Base-by-base conservation (phyloP, 306 rosid genomes). In the Citrullus colocynthis region DNA sequence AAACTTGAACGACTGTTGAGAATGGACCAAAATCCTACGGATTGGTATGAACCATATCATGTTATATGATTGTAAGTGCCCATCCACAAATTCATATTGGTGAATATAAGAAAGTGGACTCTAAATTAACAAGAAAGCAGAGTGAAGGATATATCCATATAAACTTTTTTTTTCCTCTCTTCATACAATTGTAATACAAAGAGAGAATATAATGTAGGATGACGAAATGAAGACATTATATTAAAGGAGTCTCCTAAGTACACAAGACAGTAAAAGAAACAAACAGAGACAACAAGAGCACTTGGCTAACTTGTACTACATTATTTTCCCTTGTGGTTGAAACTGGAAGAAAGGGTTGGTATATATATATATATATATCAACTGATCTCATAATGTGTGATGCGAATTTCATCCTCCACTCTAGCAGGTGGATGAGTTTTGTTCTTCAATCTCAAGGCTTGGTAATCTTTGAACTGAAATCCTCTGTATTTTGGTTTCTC, bases 401-500 rank as follows among this genome's bases (percentile, higher is more conserved):
- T 81, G 74, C 67, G 8, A 74, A 84, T 84, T 1, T 13, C 75
- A 82, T 89, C 90, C 79, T 89, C 85, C 7, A 80, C 85, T 9
- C 15, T 54, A 6, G 89, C 82, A 61, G 90, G 87, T 63, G 87
- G 90, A 71, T 85, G 83, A 6, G 82, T 80, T 78, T 78, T 85
- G 85, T 85, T 87, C 78, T 75, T 85, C 64, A 82, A 1, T 79
- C 90, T 87, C 49, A 85, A 11, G 3, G 58, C n/a, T 14, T 49
- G 87, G 77, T 87, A 89, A 2, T 89, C 88, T 67, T 87, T 77
- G 75, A 30, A 83, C 2, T 42, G 6, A 55, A 89, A 89, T 63
- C 89, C 86, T 79, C 30, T 84, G 52, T 87, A 85, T 61, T 85
- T 85, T 0, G 90, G 89, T 74, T 86, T 63, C 73, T 80, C 82